Conservation (phyloP, 2,329 filamentous ascomycete genomes). For the Didymella glomerata region DNA sequence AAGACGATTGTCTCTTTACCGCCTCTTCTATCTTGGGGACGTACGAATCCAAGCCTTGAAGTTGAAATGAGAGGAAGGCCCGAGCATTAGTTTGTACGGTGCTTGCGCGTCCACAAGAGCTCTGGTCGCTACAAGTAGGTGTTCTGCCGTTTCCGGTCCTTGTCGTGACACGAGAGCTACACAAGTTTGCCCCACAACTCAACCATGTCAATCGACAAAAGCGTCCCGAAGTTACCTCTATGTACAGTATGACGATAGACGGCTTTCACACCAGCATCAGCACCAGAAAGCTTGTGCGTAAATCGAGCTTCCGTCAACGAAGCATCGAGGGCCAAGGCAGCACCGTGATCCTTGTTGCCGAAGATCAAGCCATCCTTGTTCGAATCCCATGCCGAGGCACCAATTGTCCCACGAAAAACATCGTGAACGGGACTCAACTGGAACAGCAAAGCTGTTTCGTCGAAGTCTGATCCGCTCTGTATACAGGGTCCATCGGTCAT, state of each 20-base stretch:
- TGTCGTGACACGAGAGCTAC: not conserved
- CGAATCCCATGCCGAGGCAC: not conserved
- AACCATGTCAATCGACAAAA: not conserved
- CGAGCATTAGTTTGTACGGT: no score
- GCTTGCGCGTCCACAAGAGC: no score
- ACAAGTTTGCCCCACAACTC: not conserved
- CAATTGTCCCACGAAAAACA: constrained; percentile 3
- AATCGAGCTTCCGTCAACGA: not conserved
- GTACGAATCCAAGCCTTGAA: no score
- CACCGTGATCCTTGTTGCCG: not conserved
- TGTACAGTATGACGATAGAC: constrained; percentile 1
- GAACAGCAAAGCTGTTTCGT: constrained; percentile 4
- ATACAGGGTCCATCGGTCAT: not conserved
- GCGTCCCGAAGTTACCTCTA: not conserved
- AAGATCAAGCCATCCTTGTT: not conserved
- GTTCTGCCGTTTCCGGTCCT: no score
- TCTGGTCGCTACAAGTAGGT: no score
- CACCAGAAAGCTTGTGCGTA: not conserved
- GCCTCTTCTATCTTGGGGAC: no score
- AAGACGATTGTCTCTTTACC: no score
- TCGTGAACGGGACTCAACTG: constrained; percentile 6
- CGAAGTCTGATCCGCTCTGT: not conserved
- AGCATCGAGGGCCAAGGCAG: not conserved
- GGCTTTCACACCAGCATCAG: not conserved
- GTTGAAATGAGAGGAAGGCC: no score